A percentile compares a stretch with the other conserved stretches of the same genome.
Evolutionary conservation across 2,329 filamentous ascomycete genomes (phyloP).

Genomic region (Cordyceps javanica): DNA sequence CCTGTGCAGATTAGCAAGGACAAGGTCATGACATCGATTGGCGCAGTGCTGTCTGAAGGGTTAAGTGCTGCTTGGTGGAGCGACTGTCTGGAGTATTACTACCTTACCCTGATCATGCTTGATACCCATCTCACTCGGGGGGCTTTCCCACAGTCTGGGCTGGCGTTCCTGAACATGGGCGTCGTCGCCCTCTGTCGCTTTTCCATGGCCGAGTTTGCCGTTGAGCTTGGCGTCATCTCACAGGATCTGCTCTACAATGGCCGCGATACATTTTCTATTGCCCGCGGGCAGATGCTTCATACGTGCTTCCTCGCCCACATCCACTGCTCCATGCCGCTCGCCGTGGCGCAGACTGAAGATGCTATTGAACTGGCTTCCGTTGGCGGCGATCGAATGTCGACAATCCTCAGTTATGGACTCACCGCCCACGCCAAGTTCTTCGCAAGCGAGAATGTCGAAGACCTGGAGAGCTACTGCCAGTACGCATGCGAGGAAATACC

Average conservation of each 20-base stretch:
- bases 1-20: constrained; percentile 40
- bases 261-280: constrained; percentile 58
- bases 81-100: constrained; percentile 65
- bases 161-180: constrained; percentile 62
- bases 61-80: constrained; percentile 69
- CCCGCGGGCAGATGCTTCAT: constrained; percentile 63
- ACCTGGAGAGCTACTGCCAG: constrained; percentile 64
- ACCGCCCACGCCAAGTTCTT: constrained; percentile 62
- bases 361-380: constrained; percentile 60
- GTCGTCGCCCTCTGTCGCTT: constrained; percentile 64
- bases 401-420: constrained; percentile 65
- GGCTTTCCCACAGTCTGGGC: constrained; percentile 62
- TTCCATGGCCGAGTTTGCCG: constrained; percentile 61
- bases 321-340: constrained; percentile 52
- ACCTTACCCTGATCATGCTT: constrained; percentile 61
- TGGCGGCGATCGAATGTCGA: constrained; percentile 64
- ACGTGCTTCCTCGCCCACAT: constrained; percentile 66
- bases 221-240: constrained; percentile 57
- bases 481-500: constrained; percentile 69
- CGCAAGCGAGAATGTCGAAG: constrained; percentile 60
- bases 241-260: constrained; percentile 59
- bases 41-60: constrained; percentile 65
- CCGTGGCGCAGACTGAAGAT: constrained; percentile 55
- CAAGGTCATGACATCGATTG: constrained; percentile 54
- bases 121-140: constrained; percentile 58